phyloP scores from a whole-genome alignment of 2,329 filamentous ascomycete species.

The Penicillium sp. region DNA sequence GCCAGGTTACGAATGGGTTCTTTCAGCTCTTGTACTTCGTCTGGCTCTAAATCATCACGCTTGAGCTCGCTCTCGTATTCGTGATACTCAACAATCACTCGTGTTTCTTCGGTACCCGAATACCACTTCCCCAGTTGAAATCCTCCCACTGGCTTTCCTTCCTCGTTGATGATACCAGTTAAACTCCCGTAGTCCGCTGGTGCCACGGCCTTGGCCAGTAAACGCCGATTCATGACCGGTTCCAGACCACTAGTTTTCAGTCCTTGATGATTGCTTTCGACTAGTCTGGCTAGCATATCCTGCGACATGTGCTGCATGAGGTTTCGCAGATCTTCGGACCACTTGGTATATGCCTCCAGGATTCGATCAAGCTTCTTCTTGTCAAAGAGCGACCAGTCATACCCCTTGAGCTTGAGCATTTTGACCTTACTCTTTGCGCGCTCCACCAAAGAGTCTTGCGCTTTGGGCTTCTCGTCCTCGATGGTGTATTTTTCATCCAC shows the following conservation, averaged over 20 bases:
- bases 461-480: constrained; percentile 16
- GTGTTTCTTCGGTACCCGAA: constrained; percentile 2
- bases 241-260: constrained; percentile 29
- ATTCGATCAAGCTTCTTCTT: constrained; percentile 28
- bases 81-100: constrained; percentile 30
- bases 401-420: constrained; percentile 27
- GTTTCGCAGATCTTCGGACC: constrained; percentile 28
- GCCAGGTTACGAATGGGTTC: constrained; percentile 29
- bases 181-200: constrained; percentile 24
- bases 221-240: constrained; percentile 26
- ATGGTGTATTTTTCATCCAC: constrained; percentile 12
- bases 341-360: constrained; percentile 29
- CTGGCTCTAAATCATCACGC: constrained; percentile 25
- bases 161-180: constrained; percentile 23
- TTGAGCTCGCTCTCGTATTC: constrained; percentile 27
- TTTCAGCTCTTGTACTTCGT: constrained; percentile 28
- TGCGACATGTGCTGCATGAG: constrained; percentile 34
- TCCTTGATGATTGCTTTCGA: constrained; percentile 12
- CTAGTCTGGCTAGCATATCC: constrained; percentile 21
- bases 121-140: constrained; percentile 27
- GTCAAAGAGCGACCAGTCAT: constrained; percentile 36
- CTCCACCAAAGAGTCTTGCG: constrained; percentile 24
- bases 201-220: constrained; percentile 20
- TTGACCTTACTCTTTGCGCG: constrained; percentile 26
- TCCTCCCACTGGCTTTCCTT: constrained; percentile 18